These are phyloP conservation scores for Kluyveromyces marxianus DNA, from an alignment of 1,139 yeast genomes.

Conservation along the genomic window DNA sequence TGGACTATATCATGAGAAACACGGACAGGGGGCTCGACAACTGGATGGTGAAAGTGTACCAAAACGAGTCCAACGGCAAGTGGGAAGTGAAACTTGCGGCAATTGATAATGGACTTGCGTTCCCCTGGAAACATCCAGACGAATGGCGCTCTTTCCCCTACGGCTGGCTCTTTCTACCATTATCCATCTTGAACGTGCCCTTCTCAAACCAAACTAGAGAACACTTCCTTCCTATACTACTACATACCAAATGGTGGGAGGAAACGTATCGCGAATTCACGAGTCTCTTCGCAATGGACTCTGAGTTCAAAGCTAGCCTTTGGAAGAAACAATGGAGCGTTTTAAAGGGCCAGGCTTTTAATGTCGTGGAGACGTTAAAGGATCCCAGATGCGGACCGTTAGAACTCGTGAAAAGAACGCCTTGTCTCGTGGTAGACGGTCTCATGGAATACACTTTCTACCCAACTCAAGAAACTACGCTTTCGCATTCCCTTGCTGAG, in stretches of 20 bases:
- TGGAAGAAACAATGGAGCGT: slow-evolving; percentile 66
- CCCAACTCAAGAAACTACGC: slow-evolving; percentile 9
- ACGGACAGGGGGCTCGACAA: slow-evolving; percentile 72
- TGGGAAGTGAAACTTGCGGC: slow-evolving; percentile 62
- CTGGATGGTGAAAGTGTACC: slow-evolving; percentile 60
- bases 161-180: slow-evolving; percentile 70
- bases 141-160: slow-evolving; percentile 78
- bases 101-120: slow-evolving; percentile 67
- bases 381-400: slow-evolving; percentile 56
- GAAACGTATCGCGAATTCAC: slow-evolving; percentile 43
- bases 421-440: slow-evolving; percentile 56
- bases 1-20: slow-evolving; percentile 67
- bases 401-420: slow-evolving; percentile 53
- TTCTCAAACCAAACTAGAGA: slow-evolving; percentile 49
- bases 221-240: slow-evolving; percentile 52
- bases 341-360: slow-evolving; percentile 72
- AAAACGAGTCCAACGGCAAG: slow-evolving; percentile 5
- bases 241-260: slow-evolving; percentile 69
- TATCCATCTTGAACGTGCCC: slow-evolving; percentile 59
- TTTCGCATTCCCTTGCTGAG: slow-evolving; percentile 30
- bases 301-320: slow-evolving; percentile 58
- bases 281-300: slow-evolving; percentile 46
- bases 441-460: slow-evolving; percentile 34
- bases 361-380: slow-evolving; percentile 60
- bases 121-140: slow-evolving; percentile 81